Evolutionary conservation across 2,329 filamentous ascomycete species (phyloP).

Genomic region (Aspergillus ustus): DNA sequence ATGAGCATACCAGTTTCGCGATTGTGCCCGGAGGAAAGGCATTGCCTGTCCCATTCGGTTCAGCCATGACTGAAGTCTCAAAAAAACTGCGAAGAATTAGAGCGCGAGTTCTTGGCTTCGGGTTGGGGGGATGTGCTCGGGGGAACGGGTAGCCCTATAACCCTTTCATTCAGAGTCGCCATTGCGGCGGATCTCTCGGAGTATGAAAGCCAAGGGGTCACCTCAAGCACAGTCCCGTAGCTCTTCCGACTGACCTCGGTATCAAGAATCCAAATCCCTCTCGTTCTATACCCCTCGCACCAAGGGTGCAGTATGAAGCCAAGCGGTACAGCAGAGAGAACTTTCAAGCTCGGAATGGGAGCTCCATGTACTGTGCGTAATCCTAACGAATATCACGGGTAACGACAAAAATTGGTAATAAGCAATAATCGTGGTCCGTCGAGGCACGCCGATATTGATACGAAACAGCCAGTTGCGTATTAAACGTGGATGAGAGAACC

Average conservation of each 20-base stretch:
- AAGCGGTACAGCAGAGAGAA: conserved; percentile 1
- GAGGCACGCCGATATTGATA: background rate
- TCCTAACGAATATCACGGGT: background rate
- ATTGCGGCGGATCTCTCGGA: background rate
- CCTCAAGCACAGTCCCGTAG: background rate
- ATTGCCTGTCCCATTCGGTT: conserved; percentile 34
- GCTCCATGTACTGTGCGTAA: conserved; percentile 15
- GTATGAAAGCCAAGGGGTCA: background rate
- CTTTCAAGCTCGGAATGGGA: background rate
- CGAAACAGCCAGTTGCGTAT: background rate
- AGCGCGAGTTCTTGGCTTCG: background rate
- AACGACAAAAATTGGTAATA: background rate
- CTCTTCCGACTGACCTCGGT: conserved; percentile 4
- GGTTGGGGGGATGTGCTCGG: background rate
- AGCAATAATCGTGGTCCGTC: background rate
- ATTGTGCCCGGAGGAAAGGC: conserved; percentile 43
- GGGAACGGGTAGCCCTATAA: background rate
- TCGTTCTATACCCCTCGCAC: background rate
- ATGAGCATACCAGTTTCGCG: conserved; percentile 44
- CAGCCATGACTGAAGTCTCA: conserved; percentile 30
- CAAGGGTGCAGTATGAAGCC: background rate
- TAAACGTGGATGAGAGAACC: background rate
- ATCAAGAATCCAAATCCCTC: background rate
- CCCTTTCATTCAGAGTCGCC: background rate
- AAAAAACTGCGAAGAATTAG: conserved; percentile 6